Percentiles rank a stretch among this genome's conserved stretches.
Conservation (phyloP, 192 early-diverging fungal genomes). For the Backusella circina region DNA sequence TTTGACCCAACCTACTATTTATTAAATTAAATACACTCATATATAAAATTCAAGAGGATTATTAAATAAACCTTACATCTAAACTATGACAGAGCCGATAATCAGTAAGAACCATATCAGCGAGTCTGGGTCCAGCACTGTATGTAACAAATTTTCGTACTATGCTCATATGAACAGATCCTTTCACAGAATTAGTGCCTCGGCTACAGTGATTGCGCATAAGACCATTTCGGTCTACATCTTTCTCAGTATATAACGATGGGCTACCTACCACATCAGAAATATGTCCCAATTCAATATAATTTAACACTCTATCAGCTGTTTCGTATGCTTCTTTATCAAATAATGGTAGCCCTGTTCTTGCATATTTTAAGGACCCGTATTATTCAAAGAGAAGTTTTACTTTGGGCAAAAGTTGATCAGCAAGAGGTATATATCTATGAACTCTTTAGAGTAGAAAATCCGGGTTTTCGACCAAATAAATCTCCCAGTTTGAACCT, state of each 20-base stretch:
- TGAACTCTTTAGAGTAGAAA: neutral
- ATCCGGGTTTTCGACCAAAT: neutral
- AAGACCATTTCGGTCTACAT: neutral
- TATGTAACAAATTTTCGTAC: neutral
- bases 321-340: too few species aligned
- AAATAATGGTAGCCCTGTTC: too few species aligned
- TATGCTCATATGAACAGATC: neutral
- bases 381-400: too few species aligned
- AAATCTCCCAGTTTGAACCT: neutral
- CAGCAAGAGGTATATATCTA: neutral
- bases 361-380: too few species aligned
- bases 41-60: neutral
- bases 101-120: neutral
- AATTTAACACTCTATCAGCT: too few species aligned
- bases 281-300: neutral
- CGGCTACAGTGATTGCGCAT: neutral
- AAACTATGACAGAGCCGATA: neutral
- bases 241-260: neutral
- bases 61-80: neutral
- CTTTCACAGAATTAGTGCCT: neutral
- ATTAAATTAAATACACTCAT: too few species aligned
- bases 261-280: neutral
- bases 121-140: neutral
- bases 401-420: neutral
- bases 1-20: neutral